Evolutionary conservation across 1,139 yeast genomes (phyloP).

Genomic region (Suhomyces guaymorum): DNA sequence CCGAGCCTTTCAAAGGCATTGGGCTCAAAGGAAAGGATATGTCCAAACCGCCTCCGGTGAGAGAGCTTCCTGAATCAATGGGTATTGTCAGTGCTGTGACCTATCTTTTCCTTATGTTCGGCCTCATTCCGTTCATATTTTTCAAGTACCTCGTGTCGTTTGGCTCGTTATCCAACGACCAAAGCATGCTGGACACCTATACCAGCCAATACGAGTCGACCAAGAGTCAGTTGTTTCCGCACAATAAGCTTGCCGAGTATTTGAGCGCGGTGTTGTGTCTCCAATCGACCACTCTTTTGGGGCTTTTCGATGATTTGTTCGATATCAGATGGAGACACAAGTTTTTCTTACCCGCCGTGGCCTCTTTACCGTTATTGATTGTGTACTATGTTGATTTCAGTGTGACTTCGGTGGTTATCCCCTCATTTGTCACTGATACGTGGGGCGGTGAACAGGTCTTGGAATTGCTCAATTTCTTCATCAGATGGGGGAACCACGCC

Average conservation of each 20-base stretch:
- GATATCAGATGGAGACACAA: conserved; percentile 98
- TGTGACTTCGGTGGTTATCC: conserved; percentile 86
- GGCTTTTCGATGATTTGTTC: conserved; percentile 90
- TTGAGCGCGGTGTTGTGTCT: conserved; percentile 81
- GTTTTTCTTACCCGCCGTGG: conserved; percentile 91
- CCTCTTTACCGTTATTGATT: conserved; percentile 84
- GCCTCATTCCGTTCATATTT: conserved; percentile 87
- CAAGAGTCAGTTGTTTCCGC: conserved; percentile 62
- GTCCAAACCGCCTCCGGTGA: conserved; percentile 66
- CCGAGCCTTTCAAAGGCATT: conserved; percentile 65
- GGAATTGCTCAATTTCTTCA: conserved; percentile 24
- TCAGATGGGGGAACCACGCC: conserved; percentile 34
- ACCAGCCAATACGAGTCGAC: conserved; percentile 37
- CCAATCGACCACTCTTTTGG: conserved; percentile 81
- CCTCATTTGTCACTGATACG: conserved; percentile 56
- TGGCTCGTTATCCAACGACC: conserved; percentile 38
- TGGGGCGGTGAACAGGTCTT: conserved; percentile 27
- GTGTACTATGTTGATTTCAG: conserved; percentile 95
- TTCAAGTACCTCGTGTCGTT: conserved; percentile 71
- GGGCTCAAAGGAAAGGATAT: conserved; percentile 86
- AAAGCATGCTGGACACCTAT: conserved; percentile 34
- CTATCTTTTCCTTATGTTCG: conserved; percentile 76
- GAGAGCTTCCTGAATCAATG: conserved; percentile 77
- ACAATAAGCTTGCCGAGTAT: conserved; percentile 80
- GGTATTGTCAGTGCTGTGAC: conserved; percentile 86